A percentile compares a stretch with the other conserved stretches of the same genome.
Evolutionary conservation across 1,284 basidiomycete genomes (phyloP).

Genomic region (Leccinum subrobustum): DNA sequence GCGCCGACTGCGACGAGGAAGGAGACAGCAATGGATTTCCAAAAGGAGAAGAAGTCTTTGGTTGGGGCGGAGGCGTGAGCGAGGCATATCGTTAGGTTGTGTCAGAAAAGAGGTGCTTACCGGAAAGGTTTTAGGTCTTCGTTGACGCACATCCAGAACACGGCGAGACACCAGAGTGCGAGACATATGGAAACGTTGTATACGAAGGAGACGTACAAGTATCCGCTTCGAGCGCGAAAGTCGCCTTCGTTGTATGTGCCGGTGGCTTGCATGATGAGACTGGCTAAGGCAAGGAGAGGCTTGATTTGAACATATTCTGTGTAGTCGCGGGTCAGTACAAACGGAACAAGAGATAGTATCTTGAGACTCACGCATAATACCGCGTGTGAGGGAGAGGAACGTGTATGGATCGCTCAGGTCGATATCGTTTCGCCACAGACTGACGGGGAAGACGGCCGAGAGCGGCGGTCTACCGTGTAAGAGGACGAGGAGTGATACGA

Average conservation of each 20-base stretch:
- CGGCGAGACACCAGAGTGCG: conserved; percentile 84
- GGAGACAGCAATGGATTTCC: conserved; percentile 89
- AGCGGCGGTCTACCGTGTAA: conserved; percentile 89
- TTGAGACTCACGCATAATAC: conserved; percentile 79
- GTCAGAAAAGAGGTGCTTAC: conserved; percentile 39
- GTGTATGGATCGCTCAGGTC: conserved; percentile 94
- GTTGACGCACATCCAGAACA: conserved; percentile 92
- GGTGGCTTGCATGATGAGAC: conserved; percentile 81
- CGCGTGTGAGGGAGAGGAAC: conserved; percentile 91
- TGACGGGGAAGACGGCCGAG: conserved; percentile 83
- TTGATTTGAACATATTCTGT: conserved; percentile 98
- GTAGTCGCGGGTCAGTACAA: conserved; percentile 8
- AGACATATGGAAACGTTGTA: conserved; percentile 76
- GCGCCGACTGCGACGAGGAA: conserved; percentile 81
- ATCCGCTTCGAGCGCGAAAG: conserved; percentile 83
- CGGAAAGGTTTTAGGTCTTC: conserved; percentile 86
- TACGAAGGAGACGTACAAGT: conserved; percentile 87
- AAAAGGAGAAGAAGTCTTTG: conserved; percentile 93
- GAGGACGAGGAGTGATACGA: conserved; percentile 67
- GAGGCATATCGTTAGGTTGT: neutral
- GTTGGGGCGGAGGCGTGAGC: neutral
- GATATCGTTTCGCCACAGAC: conserved; percentile 72
- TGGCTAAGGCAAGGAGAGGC: conserved; percentile 83
- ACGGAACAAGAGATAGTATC: neutral
- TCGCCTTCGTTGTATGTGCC: conserved; percentile 92